Conservation (phyloP, 108 stramenopile species). For the Fistulifera pelliculosa region DNA sequence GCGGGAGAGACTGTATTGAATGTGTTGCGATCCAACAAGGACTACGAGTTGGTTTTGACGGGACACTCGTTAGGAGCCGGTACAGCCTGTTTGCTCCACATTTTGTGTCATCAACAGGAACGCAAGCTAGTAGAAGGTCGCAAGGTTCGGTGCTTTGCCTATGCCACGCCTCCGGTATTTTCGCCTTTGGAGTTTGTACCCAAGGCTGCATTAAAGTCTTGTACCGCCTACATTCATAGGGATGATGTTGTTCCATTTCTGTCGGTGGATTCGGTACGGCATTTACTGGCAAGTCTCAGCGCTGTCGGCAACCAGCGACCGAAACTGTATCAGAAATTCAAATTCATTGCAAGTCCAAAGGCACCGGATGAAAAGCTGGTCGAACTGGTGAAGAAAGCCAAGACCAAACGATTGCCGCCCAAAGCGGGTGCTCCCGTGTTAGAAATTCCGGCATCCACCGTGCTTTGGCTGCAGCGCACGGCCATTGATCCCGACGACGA, state of each 20-base stretch:
- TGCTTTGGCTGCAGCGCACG: conserved; percentile 16
- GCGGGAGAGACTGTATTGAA: conserved; percentile 9
- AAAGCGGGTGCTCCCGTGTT: conserved; percentile 27
- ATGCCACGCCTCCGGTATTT: conserved; percentile 22
- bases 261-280: conserved; percentile 23
- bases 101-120: conserved; percentile 10
- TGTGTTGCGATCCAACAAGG: conserved; percentile 12
- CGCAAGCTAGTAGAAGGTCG: background rate
- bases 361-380: conserved; percentile 12
- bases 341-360: conserved; percentile 9
- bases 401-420: conserved; percentile 5
- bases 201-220: conserved; percentile 14
- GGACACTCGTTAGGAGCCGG: conserved; percentile 47
- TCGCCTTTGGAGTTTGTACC: conserved; percentile 17
- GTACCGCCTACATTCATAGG: conserved; percentile 25
- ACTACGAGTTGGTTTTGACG: conserved; percentile 32
- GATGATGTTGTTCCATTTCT: conserved; percentile 36
- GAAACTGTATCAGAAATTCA: background rate
- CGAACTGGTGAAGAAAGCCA: conserved; percentile 14
- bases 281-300: conserved; percentile 14
- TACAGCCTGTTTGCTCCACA: conserved; percentile 20
- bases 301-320: conserved; percentile 6
- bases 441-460: conserved; percentile 18
- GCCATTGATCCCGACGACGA: conserved; percentile 1
- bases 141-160: conserved; percentile 16